Conservation (phyloP, 495 filamentous ascomycete genomes). For the Xylaria curta region DNA sequence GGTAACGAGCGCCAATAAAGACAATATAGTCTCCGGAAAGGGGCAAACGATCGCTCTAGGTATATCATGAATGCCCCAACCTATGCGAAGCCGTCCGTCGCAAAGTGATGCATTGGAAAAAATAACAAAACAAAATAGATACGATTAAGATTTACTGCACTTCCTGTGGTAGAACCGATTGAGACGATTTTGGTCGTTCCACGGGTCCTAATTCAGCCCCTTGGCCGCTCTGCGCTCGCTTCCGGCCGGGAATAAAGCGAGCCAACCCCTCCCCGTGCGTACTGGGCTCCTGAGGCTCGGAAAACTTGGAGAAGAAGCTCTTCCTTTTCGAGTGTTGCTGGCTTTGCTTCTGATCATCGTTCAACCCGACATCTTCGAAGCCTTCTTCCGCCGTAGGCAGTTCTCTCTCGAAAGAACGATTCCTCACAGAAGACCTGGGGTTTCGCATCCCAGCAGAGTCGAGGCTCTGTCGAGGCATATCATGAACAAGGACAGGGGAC, state of each 20-base stretch:
- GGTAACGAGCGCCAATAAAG: constrained; percentile 25
- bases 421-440: constrained; percentile 59
- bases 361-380: constrained; percentile 91
- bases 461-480: constrained; percentile 75
- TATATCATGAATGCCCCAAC: constrained; percentile 36
- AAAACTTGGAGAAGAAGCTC: constrained; percentile 85
- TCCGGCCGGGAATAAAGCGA: constrained; percentile 74
- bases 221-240: constrained; percentile 75
- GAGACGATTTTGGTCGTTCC: constrained; percentile 44
- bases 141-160: constrained; percentile 34
- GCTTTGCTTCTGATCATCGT: constrained; percentile 70
- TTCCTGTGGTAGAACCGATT: constrained; percentile 43
- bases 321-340: constrained; percentile 68
- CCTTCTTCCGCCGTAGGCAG: constrained; percentile 71
- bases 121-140: constrained; percentile 28
- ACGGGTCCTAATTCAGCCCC: constrained; percentile 72
- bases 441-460: constrained; percentile 71
- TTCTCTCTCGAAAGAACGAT: constrained; percentile 58
- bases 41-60: constrained; percentile 37
- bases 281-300: constrained; percentile 58
- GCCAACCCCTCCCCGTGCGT: constrained; percentile 49
- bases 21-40: constrained; percentile 12
- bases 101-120: constrained; percentile 36
- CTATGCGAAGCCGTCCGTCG: constrained; percentile 31
- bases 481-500: constrained; percentile 72